Evolutionary conservation across 129 eudicot genomes (phyloP), one percentile per base, ranked within the genome.

Genomic region (Flaveria ramosissima): DNA sequence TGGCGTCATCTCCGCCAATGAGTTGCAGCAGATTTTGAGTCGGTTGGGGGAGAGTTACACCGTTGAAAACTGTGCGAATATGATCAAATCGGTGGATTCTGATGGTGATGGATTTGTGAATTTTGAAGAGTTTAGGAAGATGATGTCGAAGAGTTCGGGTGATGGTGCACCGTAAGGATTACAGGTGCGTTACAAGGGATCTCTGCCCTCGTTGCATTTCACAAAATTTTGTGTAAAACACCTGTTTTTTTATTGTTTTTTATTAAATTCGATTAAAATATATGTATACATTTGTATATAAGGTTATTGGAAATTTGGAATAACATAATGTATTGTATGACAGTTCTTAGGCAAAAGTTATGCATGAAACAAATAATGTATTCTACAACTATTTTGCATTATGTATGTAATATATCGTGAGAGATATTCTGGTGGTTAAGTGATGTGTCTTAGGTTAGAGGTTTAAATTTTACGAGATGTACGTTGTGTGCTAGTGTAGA

Each of bases 121-220:
- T 84, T 94, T 94, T 62, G 96, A 83, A 9, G 98, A 94, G 76
- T 94, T 94, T 15, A 89, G 83, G 80, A 83, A 82, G 75, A 94
- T 94, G 98, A 94, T 94, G 97, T 85, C 84, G 23, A 86, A 45
- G 26, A 75, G 67, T 26, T 21, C 32, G 20, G 26, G 53, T 48
- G 73, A 76, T 13, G 52, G 64, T 15, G 64, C 73, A 76, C 21
- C 15, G 65, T 65, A 75, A 36, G 26, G 27, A 59, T 42, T 21
- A 63, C 26, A 72, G 75, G 75, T 51, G 75, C 63, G 47, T 50
- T 71, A 52, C 48, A 8, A 50, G 19, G 50, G 20, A 51, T 52
- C 76, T 71, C 45, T 50, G 3, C 24, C n/a, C 43, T 24, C 16
- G 3, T 50, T 50, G 15, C 4, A 4, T 55, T 55, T 55, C 12